Percentiles rank a stretch among this genome's conserved stretches.
phyloP scores from a whole-genome alignment of 75 land plant species.

The Cupressus sempervirens region DNA sequence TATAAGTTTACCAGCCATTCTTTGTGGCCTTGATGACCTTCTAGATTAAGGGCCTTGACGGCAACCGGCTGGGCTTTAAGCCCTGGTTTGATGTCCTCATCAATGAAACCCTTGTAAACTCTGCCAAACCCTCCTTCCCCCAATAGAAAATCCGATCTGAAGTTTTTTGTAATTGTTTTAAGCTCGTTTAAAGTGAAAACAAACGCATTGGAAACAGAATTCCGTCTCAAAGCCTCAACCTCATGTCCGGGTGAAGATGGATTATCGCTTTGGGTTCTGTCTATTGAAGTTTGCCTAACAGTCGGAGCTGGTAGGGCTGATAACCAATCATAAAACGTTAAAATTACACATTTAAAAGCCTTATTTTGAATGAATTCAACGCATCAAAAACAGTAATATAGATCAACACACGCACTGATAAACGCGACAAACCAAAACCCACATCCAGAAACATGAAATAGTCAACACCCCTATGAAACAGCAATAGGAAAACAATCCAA shows the following conservation, averaged over 20 bases:
- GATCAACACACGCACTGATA: not conserved
- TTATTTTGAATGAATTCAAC: not conserved
- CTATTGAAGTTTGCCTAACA: not conserved
- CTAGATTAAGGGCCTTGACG: constrained; percentile 50
- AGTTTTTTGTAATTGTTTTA: constrained; percentile 31
- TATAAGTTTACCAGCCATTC: constrained; percentile 55
- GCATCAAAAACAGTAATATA: not conserved
- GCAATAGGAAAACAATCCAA: not conserved
- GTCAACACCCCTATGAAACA: not conserved
- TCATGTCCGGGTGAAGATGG: not conserved
- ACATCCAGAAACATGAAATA: not conserved
- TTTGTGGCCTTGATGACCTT: constrained; percentile 55
- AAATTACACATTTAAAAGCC: not conserved
- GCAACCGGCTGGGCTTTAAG: constrained; percentile 49
- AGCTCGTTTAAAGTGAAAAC: constrained; percentile 41
- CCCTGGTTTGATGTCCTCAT: constrained; percentile 43
- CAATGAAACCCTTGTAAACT: constrained; percentile 57
- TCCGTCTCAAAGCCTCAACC: constrained; percentile 6
- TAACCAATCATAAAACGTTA: not conserved
- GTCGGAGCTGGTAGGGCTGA: not conserved
- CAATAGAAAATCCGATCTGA: constrained; percentile 27
- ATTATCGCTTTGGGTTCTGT: not conserved
- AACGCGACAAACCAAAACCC: not conserved
- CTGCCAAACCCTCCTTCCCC: constrained; percentile 65
- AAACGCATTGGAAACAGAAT: constrained; percentile 33